Evolutionary conservation across 1,139 yeast species (phyloP), one percentile per base, ranked within the genome.

Genomic region (Taiozyma sp.): DNA sequence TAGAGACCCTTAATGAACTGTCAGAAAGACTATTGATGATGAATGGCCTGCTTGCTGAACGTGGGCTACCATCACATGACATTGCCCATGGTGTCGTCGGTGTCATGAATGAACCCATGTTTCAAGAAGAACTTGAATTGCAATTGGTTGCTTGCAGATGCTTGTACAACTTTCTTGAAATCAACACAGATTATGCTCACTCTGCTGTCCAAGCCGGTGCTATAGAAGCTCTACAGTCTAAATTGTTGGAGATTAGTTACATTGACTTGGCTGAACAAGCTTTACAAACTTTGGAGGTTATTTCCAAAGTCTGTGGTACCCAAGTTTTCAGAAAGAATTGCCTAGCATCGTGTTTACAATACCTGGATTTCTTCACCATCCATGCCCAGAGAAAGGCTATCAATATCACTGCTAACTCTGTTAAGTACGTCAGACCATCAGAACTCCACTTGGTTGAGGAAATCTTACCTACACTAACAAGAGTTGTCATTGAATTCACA

Each of bases 211-310:
- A 77, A 43, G 80, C 80, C 29, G 83, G 86, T 45, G 87, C 86
- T 1, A 78, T 90, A 13, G 83, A 81, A 42, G 81, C 80, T 0
- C 70, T 93, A 43, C 81, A 88, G 58, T 72, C 75, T 13, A 87
- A 87, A 59, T 68, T 93, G 44, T 66, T 80, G 56, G 96, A 89
- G 58, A 85, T 91, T 21, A 81, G 83, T 52, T 90, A 81, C 64
- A 91, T 93, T 50, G 99, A 93, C 65, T 73, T 93, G 52, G 95
- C 97, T 0, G 99, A 93, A 65, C 97, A 91, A 66, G 91, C 93
- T 0, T 70, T 93, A 44, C 91, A 85, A 58, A 83, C 95, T 0
- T 69, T 86, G 50, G 91, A 85, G 64, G 74, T 81, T 68, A 79
- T 86, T 13, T 81, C 90, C 1, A 70, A 83, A 52, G 76, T 78